Conservation (phyloP, 305 asterid genomes). For the Fraxinus albicans region DNA sequence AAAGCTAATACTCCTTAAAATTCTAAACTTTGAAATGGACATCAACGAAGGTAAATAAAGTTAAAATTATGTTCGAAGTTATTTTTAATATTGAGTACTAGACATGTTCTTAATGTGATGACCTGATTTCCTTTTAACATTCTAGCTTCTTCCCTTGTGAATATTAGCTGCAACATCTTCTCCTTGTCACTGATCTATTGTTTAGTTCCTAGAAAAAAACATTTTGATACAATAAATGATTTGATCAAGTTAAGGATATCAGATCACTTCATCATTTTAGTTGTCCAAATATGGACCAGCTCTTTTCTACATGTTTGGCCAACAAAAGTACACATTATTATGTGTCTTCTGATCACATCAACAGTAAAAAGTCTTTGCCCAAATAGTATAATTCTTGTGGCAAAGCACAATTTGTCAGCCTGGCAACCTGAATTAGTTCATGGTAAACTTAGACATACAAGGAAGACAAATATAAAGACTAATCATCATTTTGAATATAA, state of each 20-base stretch:
- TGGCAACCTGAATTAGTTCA: neutral
- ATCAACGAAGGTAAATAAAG: neutral
- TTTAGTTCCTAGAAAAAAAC: neutral
- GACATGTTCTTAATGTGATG: neutral
- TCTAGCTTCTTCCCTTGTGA: neutral
- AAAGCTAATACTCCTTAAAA: no score
- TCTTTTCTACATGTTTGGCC: neutral
- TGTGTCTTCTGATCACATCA: neutral
- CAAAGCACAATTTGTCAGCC: neutral
- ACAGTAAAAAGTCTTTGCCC: neutral
- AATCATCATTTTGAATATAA: neutral
- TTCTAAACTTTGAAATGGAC: neutral
- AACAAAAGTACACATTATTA: neutral
- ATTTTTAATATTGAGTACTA: neutral
- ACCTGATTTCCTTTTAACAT: neutral
- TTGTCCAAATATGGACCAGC: neutral
- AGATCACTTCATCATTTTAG: neutral
- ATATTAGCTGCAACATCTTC: neutral
- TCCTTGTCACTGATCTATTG: neutral
- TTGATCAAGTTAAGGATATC: neutral
- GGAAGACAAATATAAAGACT: neutral
- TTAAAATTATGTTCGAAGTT: neutral
- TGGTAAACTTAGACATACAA: neutral
- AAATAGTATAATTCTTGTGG: neutral
- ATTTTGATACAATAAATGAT: neutral